These are phyloP conservation scores for Picea glauca DNA, from an alignment of 75 land plant species.

Conservation along the genomic window DNA sequence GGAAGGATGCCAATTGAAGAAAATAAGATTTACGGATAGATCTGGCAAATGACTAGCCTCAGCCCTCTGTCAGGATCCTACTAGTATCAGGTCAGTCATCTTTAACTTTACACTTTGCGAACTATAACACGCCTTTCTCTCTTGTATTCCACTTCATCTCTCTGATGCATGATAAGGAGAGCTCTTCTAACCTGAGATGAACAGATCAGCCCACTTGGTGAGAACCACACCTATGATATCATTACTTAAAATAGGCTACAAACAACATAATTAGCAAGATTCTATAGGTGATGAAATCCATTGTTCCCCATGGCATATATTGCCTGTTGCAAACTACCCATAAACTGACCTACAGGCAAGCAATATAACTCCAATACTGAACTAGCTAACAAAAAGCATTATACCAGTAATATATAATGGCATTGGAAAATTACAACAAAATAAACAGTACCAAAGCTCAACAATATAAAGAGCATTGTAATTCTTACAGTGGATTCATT, in stretches of 20 bases:
- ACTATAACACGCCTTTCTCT: slow-evolving; percentile 79
- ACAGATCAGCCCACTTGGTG: background rate
- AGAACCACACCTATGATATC: background rate
- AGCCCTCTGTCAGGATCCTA: no score
- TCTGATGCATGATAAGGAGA: slow-evolving; percentile 79
- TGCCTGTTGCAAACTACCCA: background rate
- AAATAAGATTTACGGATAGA: no score
- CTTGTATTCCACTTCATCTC: slow-evolving; percentile 91
- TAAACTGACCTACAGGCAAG: background rate
- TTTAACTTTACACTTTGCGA: slow-evolving; percentile 35
- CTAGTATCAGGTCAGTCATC: no score
- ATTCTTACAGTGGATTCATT: slow-evolving; percentile 80
- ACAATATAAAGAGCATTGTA: background rate
- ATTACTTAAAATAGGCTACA: background rate
- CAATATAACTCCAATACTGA: background rate
- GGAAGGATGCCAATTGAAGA: no score
- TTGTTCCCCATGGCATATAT: no score
- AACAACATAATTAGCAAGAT: background rate
- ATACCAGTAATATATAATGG: no score
- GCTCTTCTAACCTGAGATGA: slow-evolving; percentile 84
- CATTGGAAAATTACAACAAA: background rate
- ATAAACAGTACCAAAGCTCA: background rate
- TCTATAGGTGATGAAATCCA: background rate
- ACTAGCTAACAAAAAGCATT: background rate
- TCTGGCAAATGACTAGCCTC: no score